Evolutionary conservation across 1,284 basidiomycete species (phyloP).

Genomic region (Pascua guehoae): DNA sequence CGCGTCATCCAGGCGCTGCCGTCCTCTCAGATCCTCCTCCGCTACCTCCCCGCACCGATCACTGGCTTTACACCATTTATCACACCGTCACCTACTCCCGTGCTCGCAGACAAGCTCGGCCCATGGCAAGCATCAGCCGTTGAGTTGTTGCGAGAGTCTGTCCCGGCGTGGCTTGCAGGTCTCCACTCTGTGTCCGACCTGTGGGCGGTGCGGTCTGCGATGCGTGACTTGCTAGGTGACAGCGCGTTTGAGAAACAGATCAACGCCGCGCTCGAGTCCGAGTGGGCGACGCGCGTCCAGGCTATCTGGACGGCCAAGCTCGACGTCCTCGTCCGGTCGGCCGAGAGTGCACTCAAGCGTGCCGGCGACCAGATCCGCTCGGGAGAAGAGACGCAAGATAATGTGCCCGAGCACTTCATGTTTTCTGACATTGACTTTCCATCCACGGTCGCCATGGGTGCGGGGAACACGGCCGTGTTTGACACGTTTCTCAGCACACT

Average conservation of each 20-base stretch:
- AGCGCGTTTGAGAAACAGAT: conserved; percentile 28
- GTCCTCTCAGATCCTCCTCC: conserved; percentile 47
- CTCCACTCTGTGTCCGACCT: conserved; percentile 40
- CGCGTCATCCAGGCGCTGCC: conserved; percentile 44
- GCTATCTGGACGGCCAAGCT: conserved; percentile 42
- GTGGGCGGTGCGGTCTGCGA: conserved; percentile 33
- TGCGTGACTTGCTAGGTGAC: conserved; percentile 25
- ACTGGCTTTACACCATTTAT: conserved; percentile 48
- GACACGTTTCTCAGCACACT: conserved; percentile 35
- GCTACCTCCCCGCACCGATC: conserved; percentile 43
- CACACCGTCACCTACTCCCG: conserved; percentile 61
- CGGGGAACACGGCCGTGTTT: conserved; percentile 21
- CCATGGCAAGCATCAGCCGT: conserved; percentile 37
- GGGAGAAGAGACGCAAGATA: conserved; percentile 7
- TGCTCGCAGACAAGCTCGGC: conserved; percentile 35
- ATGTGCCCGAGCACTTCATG: conserved; percentile 33
- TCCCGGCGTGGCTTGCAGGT: conserved; percentile 34
- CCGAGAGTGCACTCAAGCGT: conserved; percentile 20
- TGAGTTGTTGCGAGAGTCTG: conserved; percentile 26
- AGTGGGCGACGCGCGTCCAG: conserved; percentile 41
- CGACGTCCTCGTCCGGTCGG: conserved; percentile 23
- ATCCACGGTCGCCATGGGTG: conserved; percentile 21
- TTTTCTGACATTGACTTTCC: conserved; percentile 43
- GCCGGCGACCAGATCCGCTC: conserved; percentile 25
- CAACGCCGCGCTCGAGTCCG: conserved; percentile 29